phyloP scores from a whole-genome alignment of 2,329 filamentous ascomycete species.

The Ceratocystis lukuohia region DNA sequence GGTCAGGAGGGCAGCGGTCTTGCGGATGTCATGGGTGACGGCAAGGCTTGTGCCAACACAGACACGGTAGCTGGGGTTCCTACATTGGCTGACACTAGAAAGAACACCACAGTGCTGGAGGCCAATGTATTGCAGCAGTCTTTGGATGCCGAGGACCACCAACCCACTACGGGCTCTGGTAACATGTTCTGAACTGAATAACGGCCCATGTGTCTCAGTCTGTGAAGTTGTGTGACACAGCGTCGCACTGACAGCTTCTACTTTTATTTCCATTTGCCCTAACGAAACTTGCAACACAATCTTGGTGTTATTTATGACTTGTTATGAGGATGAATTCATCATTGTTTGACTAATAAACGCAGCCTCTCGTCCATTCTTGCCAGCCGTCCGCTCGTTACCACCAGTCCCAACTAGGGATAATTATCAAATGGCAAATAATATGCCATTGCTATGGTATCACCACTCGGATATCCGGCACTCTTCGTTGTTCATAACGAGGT shows the following conservation, averaged over 20 bases:
- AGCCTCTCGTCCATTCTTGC: background rate
- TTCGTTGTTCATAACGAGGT: too few relatives aligned
- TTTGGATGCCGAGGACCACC: background rate
- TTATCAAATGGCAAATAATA: background rate
- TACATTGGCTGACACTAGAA: slow-evolving; percentile 24
- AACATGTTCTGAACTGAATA: background rate
- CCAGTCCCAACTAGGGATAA: slow-evolving; percentile 3
- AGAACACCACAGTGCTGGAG: background rate
- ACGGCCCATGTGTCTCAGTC: background rate
- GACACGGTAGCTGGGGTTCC: background rate
- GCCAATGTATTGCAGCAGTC: background rate
- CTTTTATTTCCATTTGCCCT: background rate
- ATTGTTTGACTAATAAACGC: slow-evolving; percentile 6
- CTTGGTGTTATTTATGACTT: background rate
- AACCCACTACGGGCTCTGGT: background rate
- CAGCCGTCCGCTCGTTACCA: slow-evolving; percentile 5
- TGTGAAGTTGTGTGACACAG: background rate
- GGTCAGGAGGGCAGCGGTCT: slow-evolving; percentile 25
- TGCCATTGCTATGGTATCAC: slow-evolving; percentile 7
- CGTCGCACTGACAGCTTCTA: background rate
- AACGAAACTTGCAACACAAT: background rate
- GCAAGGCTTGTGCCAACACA: slow-evolving; percentile 21
- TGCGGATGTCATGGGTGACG: slow-evolving; percentile 19
- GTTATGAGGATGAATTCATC: background rate
- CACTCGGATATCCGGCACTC: slow-evolving; percentile 16